Evolutionary conservation across 176 grass and related monocot genomes (phyloP).

Genomic region (Hsuehochloa calcarea): DNA sequence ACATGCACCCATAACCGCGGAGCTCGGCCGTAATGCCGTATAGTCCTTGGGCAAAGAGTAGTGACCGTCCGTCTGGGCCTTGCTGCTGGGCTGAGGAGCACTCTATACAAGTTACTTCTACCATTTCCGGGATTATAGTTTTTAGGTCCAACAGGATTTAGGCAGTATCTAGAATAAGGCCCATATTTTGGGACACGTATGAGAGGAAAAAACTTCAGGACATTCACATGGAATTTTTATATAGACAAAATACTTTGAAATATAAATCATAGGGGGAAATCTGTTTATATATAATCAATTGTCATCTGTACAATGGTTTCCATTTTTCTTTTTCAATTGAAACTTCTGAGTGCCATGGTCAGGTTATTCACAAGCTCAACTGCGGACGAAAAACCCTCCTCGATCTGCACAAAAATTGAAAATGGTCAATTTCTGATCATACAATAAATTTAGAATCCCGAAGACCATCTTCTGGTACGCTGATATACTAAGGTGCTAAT

Average conservation of each 20-base stretch:
- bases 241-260: background rate
- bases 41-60: no score
- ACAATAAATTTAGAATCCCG: background rate
- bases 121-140: background rate
- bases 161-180: background rate
- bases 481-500: background rate
- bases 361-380: slow-evolving; percentile 61
- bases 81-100: no score
- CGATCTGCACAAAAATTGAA: slow-evolving; percentile 47
- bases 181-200: background rate
- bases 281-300: background rate
- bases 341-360: slow-evolving; percentile 40
- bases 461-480: background rate
- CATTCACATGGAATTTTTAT: background rate
- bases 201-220: background rate
- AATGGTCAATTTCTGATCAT: background rate
- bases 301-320: background rate
- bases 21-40: no score
- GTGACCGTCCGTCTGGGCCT: no score
- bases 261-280: background rate
- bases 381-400: slow-evolving; percentile 56
- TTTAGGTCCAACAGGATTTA: background rate
- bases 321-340: slow-evolving; percentile 31
- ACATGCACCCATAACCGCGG: no score
- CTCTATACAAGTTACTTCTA: no score